Evolutionary conservation across 768 basidiomycete genomes (phyloP).

Genomic region (Kwoniella europaea): DNA sequence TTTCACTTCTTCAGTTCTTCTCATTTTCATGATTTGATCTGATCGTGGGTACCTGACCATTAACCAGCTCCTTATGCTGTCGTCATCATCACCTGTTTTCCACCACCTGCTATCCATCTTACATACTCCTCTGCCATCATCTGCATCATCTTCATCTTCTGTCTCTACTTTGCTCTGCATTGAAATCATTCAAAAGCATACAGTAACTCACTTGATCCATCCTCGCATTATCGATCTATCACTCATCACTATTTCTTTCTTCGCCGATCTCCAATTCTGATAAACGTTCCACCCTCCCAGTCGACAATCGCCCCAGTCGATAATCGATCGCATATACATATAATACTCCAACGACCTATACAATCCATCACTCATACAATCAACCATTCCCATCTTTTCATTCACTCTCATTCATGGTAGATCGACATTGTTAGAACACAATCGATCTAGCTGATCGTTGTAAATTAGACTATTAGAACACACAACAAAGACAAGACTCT

Average conservation of each 20-base stretch:
- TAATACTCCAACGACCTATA: background rate
- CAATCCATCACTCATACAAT: too few relatives aligned
- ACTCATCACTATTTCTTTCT: too few relatives aligned
- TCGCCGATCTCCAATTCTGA: too few relatives aligned
- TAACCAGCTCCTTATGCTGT: background rate
- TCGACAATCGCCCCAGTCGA: too few relatives aligned
- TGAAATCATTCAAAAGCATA: too few relatives aligned
- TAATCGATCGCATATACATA: background rate
- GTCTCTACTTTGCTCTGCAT: background rate
- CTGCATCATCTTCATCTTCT: background rate
- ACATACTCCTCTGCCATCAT: background rate
- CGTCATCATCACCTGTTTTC: conserved; percentile 9
- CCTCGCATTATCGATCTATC: too few relatives aligned
- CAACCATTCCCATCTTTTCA: background rate
- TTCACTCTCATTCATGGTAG: background rate
- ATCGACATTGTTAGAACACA: background rate
- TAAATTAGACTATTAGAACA: background rate
- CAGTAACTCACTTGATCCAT: too few relatives aligned
- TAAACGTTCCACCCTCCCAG: too few relatives aligned
- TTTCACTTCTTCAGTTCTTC: background rate
- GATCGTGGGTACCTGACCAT: conserved; percentile 3
- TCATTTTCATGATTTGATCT: background rate
- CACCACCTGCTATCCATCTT: background rate
- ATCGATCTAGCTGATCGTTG: background rate
- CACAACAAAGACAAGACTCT: too few relatives aligned